Evolutionary conservation across 2,329 filamentous ascomycete species (phyloP).

Genomic region (Epicoccum nigrum): DNA sequence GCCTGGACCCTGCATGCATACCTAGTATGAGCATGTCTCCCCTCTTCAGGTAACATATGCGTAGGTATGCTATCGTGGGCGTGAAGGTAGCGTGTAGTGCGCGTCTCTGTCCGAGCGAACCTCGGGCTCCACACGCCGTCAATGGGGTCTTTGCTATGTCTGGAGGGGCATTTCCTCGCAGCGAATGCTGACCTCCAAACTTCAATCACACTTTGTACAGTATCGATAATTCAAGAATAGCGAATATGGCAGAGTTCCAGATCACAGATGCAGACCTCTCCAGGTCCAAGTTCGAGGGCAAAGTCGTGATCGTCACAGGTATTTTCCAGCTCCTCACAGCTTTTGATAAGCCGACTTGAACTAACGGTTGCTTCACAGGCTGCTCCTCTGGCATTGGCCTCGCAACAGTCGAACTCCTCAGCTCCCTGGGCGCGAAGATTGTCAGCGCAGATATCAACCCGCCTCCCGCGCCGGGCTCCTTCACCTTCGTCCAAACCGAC

Average conservation of each 20-base stretch:
- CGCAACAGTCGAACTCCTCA: constrained; percentile 59
- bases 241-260: constrained; percentile 30
- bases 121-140: constrained; percentile 6
- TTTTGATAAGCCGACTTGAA: not conserved
- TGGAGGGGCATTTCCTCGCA: not conserved
- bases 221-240: too few species aligned
- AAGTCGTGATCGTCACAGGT: constrained; percentile 32
- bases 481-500: constrained; percentile 45
- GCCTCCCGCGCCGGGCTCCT: constrained; percentile 29
- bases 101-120: not conserved
- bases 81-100: not conserved
- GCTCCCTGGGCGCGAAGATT: constrained; percentile 61
- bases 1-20: not conserved
- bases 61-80: not conserved
- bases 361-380: constrained; percentile 44
- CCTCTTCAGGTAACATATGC: not conserved
- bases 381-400: constrained; percentile 66
- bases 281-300: constrained; percentile 25
- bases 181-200: too few species aligned
- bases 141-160: not conserved
- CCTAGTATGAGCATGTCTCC: not conserved
- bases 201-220: too few species aligned
- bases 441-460: constrained; percentile 61
- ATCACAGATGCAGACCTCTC: constrained; percentile 29
- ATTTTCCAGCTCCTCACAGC: not conserved